Evolutionary conservation across 768 basidiomycete genomes (phyloP).

Genomic region (Sporobolomyces pararoseus): DNA sequence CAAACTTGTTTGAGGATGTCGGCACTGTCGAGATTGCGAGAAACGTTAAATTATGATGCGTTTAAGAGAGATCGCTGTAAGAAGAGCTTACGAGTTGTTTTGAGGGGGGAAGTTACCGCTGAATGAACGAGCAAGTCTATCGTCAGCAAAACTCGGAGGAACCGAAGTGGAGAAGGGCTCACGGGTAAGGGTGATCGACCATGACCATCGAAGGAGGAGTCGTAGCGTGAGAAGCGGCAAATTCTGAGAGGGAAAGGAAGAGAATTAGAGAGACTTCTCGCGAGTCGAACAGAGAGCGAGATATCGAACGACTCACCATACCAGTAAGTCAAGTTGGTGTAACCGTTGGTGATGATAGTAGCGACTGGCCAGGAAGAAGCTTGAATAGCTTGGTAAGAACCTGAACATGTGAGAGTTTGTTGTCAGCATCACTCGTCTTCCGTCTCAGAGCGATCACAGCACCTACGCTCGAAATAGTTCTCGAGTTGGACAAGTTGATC

Average conservation of each 20-base stretch:
- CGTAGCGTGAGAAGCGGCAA: conserved; percentile 15
- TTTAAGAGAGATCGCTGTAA: not conserved
- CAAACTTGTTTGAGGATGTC: conserved; percentile 44
- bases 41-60: not conserved
- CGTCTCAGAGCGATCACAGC: not conserved
- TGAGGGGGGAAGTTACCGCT: conserved; percentile 42
- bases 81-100: conserved; percentile 15
- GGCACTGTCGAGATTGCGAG: not conserved
- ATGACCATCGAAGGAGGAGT: conserved; percentile 33
- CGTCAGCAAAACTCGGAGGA: not conserved
- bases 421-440: no score
- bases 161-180: not conserved
- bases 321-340: conserved; percentile 32
- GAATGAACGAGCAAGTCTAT: not conserved
- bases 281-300: not conserved
- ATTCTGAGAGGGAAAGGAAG: not conserved
- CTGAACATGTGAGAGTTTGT: not conserved
- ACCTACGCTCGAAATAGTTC: conserved; percentile 39
- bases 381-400: conserved; percentile 36
- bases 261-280: not conserved
- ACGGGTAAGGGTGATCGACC: conserved; percentile 29
- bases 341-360: conserved; percentile 37
- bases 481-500: conserved; percentile 36
- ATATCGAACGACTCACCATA: conserved; percentile 1
- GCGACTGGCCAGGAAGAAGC: conserved; percentile 23